Base-by-base conservation (phyloP, 345 rosid species). In the Camelina hispida region DNA sequence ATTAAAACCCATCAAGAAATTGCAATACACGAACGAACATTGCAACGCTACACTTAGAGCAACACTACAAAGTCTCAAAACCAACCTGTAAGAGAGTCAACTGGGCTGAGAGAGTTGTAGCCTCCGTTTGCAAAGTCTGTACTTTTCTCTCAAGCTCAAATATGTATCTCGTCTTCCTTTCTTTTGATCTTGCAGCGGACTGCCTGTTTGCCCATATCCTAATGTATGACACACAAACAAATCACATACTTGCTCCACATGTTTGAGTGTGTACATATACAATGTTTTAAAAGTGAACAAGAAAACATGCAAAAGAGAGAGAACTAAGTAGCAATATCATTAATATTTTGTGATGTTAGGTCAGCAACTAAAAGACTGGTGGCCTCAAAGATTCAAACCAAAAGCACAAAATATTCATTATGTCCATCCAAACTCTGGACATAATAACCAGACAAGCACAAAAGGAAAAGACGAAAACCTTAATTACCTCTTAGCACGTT, bases 181-280 rank as follows among this genome's bases (percentile, higher is more conserved):
- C 97, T 86, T 94, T 94, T 37, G 97, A 94, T 79, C 97, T 83
- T 28, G 97, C 98, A 11, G 98, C 98, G 2, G 98, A 93, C 79
- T 93, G 98, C 86, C 98, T 86, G 64, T 93, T 93, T 6, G 98
- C 99, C 97, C 97, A 90, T 52, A 95, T 90, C 89, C 99, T 95
- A 72, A 69, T 4, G 30, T 38, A 62, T 46, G 34, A 65, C 17
- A 47, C 62, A 63, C 55, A 43, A 32, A 62, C 37, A 54, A 25
- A 55, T 55, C 61, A 76, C 14, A 28, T 12, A 23, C 64, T 64
- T 30, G 25, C 30, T 59, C 34, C 1, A 15, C 23, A 59, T 38
- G 35, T 17, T 34, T 2, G 6, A 62, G 10, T 37, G 9, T 23
- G 32, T 50, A 47, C 15, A 70, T 32, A 59, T 10, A 11, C 43